A percentile compares a stretch with the other conserved stretches of the same genome.
These are phyloP conservation scores for Neofusicoccum laricinum DNA, from an alignment of 2,329 filamentous ascomycete species.

Conservation along the genomic window DNA sequence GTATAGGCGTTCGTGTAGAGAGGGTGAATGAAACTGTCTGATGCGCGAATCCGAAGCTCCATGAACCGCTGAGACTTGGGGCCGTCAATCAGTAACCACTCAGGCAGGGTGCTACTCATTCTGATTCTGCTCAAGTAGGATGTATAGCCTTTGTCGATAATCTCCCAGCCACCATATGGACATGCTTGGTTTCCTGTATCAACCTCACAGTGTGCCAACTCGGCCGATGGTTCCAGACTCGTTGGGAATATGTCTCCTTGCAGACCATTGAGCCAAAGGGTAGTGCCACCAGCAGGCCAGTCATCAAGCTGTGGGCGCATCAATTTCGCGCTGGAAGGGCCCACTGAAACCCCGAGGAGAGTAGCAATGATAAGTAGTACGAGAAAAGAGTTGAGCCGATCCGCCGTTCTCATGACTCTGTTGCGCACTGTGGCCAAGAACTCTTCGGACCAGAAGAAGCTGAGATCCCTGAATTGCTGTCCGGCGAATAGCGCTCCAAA, in stretches of 20 bases:
- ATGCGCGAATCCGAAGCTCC: background rate
- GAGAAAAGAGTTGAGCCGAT: slow-evolving; percentile 3
- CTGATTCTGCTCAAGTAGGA: background rate
- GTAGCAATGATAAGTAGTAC: slow-evolving; percentile 19
- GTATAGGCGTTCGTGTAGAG: slow-evolving; percentile 2
- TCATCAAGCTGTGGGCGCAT: background rate
- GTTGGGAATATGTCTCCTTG: background rate
- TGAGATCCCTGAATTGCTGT: slow-evolving; percentile 22
- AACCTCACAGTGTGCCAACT: slow-evolving; percentile 9
- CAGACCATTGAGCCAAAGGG: background rate
- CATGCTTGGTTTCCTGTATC: slow-evolving; percentile 18
- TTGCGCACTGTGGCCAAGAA: slow-evolving; percentile 20
- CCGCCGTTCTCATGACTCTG: background rate
- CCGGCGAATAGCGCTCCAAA: slow-evolving; percentile 24
- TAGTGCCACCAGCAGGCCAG: slow-evolving; percentile 6
- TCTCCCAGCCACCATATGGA: slow-evolving; percentile 17
- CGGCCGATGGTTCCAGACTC: background rate
- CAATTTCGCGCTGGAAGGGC: slow-evolving; percentile 2
- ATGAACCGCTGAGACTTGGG: background rate
- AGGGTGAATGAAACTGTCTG: background rate
- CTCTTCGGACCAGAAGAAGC: slow-evolving; percentile 24
- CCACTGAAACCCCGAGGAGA: slow-evolving; percentile 22
- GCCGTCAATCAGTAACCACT: background rate
- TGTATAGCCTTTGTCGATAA: slow-evolving; percentile 12
- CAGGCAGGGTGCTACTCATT: background rate